A percentile compares a stretch with the other conserved stretches of the same genome.
These are phyloP conservation scores for Diphasiastrum complanatum DNA, from an alignment of 83 land plant genomes.

Conservation along the genomic window DNA sequence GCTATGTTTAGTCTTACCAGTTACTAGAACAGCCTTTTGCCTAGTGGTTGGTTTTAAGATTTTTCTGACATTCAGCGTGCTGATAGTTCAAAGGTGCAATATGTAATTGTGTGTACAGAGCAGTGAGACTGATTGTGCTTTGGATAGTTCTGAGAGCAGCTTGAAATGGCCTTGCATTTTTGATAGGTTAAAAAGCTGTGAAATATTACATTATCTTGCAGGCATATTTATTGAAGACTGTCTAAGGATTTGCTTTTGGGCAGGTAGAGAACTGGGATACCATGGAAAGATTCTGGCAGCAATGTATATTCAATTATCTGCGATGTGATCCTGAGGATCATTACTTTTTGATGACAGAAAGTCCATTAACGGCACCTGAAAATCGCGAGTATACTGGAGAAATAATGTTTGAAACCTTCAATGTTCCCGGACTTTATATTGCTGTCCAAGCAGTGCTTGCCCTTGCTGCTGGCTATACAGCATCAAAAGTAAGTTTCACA, in stretches of 20 bases:
- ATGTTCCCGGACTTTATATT: slow-evolving; percentile 96
- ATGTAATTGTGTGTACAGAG: not conserved
- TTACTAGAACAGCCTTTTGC: no score
- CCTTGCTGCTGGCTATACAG: slow-evolving; percentile 92
- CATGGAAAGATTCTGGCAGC: slow-evolving; percentile 99
- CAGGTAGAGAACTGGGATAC: slow-evolving; percentile 95
- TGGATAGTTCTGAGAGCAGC: not conserved
- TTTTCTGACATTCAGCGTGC: no score
- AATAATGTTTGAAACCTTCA: slow-evolving; percentile 98
- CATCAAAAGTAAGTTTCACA: slow-evolving; percentile 62
- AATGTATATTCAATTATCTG: slow-evolving; percentile 87
- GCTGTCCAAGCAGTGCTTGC: slow-evolving; percentile 96
- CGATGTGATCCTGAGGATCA: slow-evolving; percentile 98
- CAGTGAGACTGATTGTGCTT: no score
- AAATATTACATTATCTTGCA: no score
- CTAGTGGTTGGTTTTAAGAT: no score
- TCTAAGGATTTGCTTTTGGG: not conserved
- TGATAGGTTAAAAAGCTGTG: no score
- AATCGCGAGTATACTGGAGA: slow-evolving; percentile 91
- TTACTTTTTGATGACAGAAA: slow-evolving; percentile 86
- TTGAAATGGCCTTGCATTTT: not conserved
- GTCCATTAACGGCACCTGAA: slow-evolving; percentile 95
- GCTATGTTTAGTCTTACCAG: no score
- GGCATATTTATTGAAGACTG: not conserved
- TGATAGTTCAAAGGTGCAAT: not conserved